Conservation (phyloP, 495 filamentous ascomycete species). For the Penicillium silybi region DNA sequence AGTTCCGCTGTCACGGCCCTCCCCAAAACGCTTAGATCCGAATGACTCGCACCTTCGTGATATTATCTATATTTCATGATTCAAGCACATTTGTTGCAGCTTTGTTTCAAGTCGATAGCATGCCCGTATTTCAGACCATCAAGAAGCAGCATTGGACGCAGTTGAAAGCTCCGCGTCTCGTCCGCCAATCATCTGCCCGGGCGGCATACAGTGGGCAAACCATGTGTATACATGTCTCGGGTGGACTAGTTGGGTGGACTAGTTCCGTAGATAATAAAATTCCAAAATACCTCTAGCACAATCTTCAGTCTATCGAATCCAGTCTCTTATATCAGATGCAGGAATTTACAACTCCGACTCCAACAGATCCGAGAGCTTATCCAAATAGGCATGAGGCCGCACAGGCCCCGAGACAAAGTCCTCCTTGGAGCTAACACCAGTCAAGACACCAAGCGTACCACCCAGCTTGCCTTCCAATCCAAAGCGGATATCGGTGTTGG, state of each 20-base stretch:
- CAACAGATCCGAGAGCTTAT: constrained; percentile 74
- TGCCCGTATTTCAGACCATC: too few species aligned
- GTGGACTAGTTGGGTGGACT: background rate
- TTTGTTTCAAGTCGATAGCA: background rate
- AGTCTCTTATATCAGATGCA: background rate
- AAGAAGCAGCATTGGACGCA: background rate
- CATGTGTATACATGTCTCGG: background rate
- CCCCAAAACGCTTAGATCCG: background rate
- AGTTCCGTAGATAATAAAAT: background rate
- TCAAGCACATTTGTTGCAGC: background rate
- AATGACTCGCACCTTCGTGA: background rate
- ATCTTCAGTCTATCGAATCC: background rate
- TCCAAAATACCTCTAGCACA: background rate
- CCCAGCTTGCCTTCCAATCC: constrained; percentile 87
- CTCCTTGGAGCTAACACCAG: constrained; percentile 78
- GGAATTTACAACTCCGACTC: constrained; percentile 15
- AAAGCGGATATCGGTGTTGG: constrained; percentile 95
- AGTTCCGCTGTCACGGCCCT: background rate
- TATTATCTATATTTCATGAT: background rate
- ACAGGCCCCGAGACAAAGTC: constrained; percentile 71
- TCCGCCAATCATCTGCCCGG: background rate
- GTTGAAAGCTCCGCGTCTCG: background rate
- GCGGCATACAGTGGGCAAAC: background rate
- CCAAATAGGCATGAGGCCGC: constrained; percentile 74
- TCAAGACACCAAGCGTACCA: constrained; percentile 87